phyloP scores from a whole-genome alignment of 1,284 basidiomycete genomes.

The Ganoderma multipileum region DNA sequence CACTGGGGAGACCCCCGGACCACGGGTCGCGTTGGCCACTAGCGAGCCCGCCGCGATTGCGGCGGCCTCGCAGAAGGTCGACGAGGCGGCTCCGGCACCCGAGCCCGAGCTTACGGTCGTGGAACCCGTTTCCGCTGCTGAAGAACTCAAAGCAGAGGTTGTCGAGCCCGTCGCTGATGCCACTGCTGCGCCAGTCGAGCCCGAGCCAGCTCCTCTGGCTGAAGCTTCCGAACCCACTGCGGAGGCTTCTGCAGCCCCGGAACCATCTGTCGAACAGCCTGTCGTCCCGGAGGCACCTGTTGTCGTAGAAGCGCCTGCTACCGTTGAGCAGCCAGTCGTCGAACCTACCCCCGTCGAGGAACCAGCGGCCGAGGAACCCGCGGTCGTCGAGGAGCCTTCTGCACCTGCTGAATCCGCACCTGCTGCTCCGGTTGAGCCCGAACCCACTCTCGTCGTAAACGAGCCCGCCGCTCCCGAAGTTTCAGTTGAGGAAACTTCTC shows the following conservation, averaged over 20 bases:
- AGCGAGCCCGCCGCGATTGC: conserved; percentile 38
- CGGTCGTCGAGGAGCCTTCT: background rate
- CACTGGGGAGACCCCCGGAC: conserved; percentile 47
- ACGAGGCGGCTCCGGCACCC: conserved; percentile 21
- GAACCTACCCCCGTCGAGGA: background rate
- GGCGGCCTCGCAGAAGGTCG: conserved; percentile 27
- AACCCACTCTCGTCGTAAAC: background rate
- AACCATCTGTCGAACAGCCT: background rate
- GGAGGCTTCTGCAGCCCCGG: background rate
- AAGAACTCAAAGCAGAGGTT: background rate
- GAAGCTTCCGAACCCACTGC: conserved; percentile 1
- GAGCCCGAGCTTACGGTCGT: conserved; percentile 6
- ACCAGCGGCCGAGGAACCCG: background rate
- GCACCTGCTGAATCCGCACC: conserved; percentile 8
- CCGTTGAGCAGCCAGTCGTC: conserved; percentile 1
- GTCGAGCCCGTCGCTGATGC: background rate
- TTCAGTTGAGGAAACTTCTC: background rate
- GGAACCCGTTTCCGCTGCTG: background rate
- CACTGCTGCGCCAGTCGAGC: conserved; percentile 2
- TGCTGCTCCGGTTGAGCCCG: conserved; percentile 8
- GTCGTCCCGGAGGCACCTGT: background rate
- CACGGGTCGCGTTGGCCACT: conserved; percentile 42
- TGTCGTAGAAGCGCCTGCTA: background rate
- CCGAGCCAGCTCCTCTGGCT: background rate
- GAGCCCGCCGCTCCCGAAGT: conserved; percentile 4